Conservation (phyloP, 305 asterid species). For the Galium porrigens region DNA sequence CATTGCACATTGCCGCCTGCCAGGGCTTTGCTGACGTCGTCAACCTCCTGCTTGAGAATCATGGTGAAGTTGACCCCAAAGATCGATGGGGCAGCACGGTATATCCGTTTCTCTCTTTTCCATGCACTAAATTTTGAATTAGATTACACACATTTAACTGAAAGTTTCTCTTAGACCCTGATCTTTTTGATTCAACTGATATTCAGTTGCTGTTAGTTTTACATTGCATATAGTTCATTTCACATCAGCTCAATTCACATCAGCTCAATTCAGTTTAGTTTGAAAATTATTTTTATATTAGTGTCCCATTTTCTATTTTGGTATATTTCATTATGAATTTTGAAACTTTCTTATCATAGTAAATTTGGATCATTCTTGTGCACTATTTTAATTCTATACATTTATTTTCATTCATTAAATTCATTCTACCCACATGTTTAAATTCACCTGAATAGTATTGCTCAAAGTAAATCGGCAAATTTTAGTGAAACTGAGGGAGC, state of each 20-base stretch:
- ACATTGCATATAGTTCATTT: neutral
- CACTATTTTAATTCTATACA: neutral
- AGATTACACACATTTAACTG: neutral
- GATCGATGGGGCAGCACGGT: conserved; percentile 99
- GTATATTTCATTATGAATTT: neutral
- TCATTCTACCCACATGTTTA: neutral
- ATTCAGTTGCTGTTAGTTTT: neutral
- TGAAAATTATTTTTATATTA: too few species aligned
- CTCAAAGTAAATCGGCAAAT: neutral
- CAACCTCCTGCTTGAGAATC: conserved; percentile 39
- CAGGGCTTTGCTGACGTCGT: conserved; percentile 67
- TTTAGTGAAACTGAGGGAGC: neutral
- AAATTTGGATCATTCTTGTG: neutral
- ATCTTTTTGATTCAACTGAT: neutral
- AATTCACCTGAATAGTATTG: neutral
- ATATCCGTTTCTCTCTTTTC: conserved; percentile 9
- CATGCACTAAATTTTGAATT: neutral
- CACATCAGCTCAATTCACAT: neutral
- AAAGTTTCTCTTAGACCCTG: neutral
- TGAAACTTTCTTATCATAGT: neutral
- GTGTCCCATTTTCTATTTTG: neutral
- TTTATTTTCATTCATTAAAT: neutral
- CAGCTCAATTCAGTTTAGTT: neutral
- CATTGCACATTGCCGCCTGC: conserved; percentile 84
- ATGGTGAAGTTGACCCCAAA: conserved; percentile 45